A percentile compares a stretch with the other conserved stretches of the same genome.
These are phyloP conservation scores for Tricholoma matsutake DNA, from an alignment of 768 basidiomycete species.

Conservation along the genomic window DNA sequence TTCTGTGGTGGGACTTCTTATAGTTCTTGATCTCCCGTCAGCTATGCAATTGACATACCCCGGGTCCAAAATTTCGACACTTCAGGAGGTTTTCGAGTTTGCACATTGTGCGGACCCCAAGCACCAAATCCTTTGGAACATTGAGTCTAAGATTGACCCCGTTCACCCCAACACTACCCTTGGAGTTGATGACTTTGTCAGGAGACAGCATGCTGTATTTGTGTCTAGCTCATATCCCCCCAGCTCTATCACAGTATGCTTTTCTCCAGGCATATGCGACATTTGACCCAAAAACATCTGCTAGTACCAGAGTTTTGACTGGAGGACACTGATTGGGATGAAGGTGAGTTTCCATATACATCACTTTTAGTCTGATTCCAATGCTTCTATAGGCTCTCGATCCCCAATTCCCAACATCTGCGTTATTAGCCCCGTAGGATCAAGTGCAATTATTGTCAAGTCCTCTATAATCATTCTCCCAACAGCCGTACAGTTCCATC, in stretches of 20 bases:
- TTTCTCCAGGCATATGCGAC: not conserved
- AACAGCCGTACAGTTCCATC: slow-evolving; percentile 39
- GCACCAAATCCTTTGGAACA: slow-evolving; percentile 65
- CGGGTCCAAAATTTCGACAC: slow-evolving; percentile 67
- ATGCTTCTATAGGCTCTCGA: slow-evolving; percentile 44
- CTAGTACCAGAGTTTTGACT: slow-evolving; percentile 81
- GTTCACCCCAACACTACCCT: slow-evolving; percentile 48
- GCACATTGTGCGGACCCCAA: slow-evolving; percentile 68
- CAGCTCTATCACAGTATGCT: slow-evolving; percentile 57
- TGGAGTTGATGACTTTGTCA: slow-evolving; percentile 58
- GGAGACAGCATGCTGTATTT: slow-evolving; percentile 58
- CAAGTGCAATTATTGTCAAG: not conserved
- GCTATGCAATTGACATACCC: slow-evolving; percentile 59
- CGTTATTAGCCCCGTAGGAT: slow-evolving; percentile 46
- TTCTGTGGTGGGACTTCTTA: not conserved
- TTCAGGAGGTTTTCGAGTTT: slow-evolving; percentile 74
- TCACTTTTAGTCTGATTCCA: slow-evolving; percentile 1
- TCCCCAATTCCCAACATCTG: slow-evolving; percentile 53
- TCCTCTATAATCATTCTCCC: not conserved
- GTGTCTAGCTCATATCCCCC: slow-evolving; percentile 54
- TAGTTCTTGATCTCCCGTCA: not conserved
- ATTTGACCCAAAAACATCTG: not conserved
- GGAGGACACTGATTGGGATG: slow-evolving; percentile 73
- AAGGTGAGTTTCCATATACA: slow-evolving; percentile 39
- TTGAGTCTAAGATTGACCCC: slow-evolving; percentile 75